These are phyloP conservation scores for Rhodamnia rubescens DNA, from an alignment of 345 rosid genomes.

Conservation along the genomic window DNA sequence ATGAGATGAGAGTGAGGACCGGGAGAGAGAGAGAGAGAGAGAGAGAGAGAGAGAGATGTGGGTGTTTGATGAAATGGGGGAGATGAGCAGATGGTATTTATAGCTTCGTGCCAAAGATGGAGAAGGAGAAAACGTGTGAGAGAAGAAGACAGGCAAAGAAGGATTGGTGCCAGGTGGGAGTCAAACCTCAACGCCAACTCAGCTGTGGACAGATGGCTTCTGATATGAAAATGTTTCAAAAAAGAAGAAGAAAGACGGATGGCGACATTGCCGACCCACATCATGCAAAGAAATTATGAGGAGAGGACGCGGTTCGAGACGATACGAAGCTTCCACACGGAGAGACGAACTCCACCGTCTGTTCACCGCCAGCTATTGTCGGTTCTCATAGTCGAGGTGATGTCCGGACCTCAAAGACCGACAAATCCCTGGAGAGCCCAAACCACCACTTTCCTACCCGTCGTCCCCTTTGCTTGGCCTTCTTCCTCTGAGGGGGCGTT, in stretches of 20 bases:
- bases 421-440: neutral
- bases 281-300: neutral
- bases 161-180: neutral
- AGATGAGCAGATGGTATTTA: neutral
- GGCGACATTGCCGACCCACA: neutral
- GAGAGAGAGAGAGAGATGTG: neutral
- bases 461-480: neutral
- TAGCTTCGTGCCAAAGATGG: neutral
- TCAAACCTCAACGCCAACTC: neutral
- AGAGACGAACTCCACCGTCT: neutral
- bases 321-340: neutral
- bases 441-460: neutral
- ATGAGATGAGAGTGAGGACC: neutral
- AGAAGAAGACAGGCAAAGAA: neutral
- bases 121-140: neutral
- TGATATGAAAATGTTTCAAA: neutral
- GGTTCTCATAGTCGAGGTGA: neutral
- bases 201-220: neutral
- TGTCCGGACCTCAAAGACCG: neutral
- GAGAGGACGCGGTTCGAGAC: neutral
- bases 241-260: neutral
- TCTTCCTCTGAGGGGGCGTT: neutral
- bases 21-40: too few relatives aligned
- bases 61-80: neutral
- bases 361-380: neutral